Evolutionary conservation across 805 yeast genomes (phyloP).

Genomic region (Wickerhamiella alocasiicola): DNA sequence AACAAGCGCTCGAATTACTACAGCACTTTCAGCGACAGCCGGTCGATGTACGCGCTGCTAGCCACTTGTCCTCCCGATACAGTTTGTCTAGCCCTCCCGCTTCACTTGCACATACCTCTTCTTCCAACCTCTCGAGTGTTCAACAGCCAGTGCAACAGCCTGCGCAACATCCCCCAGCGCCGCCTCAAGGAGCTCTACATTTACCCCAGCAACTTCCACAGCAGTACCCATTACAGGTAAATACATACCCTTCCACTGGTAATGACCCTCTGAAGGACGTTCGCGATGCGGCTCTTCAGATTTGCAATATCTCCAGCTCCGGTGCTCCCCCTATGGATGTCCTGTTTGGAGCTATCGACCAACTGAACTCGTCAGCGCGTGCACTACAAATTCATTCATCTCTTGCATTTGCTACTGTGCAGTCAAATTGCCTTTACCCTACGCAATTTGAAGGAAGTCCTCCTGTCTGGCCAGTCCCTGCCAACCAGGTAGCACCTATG

Average conservation of each 20-base stretch:
- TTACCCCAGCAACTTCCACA: not conserved
- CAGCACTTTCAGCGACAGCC: not conserved
- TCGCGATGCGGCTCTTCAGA: not conserved
- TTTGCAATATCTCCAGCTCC: conserved; percentile 4
- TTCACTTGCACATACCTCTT: no score
- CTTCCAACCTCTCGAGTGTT: no score
- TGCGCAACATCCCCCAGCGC: not conserved
- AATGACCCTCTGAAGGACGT: not conserved
- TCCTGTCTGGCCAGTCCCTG: no score
- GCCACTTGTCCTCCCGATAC: no score
- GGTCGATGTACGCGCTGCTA: not conserved
- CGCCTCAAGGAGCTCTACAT: not conserved
- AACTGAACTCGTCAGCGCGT: no score
- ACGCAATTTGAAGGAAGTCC: no score
- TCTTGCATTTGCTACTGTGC: no score
- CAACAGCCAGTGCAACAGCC: not conserved
- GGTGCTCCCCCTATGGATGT: not conserved
- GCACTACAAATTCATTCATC: no score
- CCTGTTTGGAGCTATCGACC: not conserved
- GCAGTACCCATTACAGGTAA: not conserved
- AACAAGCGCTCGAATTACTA: not conserved
- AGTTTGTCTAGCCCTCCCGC: no score
- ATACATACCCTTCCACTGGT: not conserved
- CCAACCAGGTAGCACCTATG: no score
- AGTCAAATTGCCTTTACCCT: no score